Conservation (phyloP, 2,329 filamentous ascomycete genomes). For the Colletotrichum falcatum region DNA sequence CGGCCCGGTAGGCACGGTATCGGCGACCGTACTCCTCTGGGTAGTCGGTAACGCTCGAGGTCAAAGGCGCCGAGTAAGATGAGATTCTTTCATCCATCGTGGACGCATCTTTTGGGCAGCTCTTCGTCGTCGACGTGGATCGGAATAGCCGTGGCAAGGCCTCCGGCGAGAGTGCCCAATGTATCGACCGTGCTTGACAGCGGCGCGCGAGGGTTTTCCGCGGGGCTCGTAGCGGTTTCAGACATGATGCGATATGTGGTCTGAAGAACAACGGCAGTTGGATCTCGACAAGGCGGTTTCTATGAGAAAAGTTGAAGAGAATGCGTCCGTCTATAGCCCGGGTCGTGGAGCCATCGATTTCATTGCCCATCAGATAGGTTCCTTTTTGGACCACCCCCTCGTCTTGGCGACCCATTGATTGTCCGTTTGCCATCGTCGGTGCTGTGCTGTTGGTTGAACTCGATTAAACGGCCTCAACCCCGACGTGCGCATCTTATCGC, state of each 20-base stretch:
- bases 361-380: background rate
- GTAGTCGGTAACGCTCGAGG: constrained; percentile 23
- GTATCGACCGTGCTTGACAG: background rate
- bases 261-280: background rate
- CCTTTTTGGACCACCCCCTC: background rate
- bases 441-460: background rate
- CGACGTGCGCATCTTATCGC: background rate
- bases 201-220: background rate
- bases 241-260: background rate
- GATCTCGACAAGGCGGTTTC: background rate
- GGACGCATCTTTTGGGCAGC: background rate
- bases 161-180: background rate
- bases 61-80: constrained; percentile 11
- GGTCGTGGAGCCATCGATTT: background rate
- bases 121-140: background rate
- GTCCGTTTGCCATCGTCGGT: background rate
- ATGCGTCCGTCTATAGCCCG: background rate
- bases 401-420: background rate
- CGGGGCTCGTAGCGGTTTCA: background rate
- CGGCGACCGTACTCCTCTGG: constrained; percentile 28
- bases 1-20: background rate
- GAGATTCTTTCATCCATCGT: constrained; percentile 1
- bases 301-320: background rate
- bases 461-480: background rate
- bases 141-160: background rate